Evolutionary conservation across 1,284 basidiomycete genomes (phyloP).

Genomic region (Sporisorium exsertum): DNA sequence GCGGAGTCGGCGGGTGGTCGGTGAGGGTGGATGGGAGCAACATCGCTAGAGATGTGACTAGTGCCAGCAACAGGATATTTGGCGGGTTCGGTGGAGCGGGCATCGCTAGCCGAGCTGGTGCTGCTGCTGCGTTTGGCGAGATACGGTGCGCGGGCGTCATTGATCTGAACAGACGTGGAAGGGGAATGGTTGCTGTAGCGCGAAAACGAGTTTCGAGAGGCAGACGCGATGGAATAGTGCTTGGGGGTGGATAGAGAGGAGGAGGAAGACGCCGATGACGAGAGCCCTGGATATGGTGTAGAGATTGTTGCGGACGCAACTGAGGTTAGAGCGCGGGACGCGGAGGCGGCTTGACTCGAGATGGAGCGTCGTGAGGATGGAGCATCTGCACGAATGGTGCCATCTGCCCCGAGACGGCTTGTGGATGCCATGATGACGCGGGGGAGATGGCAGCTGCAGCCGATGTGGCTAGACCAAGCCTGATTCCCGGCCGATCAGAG

Average conservation of each 20-base stretch:
- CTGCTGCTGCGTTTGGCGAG: conserved; percentile 7
- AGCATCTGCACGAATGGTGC: not conserved
- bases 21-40: not conserved
- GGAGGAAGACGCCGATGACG: conserved; percentile 23
- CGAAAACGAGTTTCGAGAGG: conserved; percentile 6
- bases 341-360: conserved; percentile 40
- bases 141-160: not conserved
- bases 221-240: conserved; percentile 15
- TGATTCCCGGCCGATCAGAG: not conserved
- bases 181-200: conserved; percentile 6
- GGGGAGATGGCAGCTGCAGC: not conserved
- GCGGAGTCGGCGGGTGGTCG: not conserved
- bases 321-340: conserved; percentile 17
- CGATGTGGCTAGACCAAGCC: conserved; percentile 1
- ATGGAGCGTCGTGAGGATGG: conserved; percentile 34
- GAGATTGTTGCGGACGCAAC: conserved; percentile 18
- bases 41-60: not conserved
- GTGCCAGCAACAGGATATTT: not conserved
- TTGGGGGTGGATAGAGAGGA: conserved; percentile 8
- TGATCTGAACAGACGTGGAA: not conserved
- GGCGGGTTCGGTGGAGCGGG: not conserved
- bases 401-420: conserved; percentile 4
- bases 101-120: conserved; percentile 9
- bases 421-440: conserved; percentile 21
- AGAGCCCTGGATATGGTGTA: conserved; percentile 24